Percentiles rank a stretch among this genome's conserved stretches.
phyloP scores from a whole-genome alignment of 176 grass and related monocot species.

The Panicum miliaceum region DNA sequence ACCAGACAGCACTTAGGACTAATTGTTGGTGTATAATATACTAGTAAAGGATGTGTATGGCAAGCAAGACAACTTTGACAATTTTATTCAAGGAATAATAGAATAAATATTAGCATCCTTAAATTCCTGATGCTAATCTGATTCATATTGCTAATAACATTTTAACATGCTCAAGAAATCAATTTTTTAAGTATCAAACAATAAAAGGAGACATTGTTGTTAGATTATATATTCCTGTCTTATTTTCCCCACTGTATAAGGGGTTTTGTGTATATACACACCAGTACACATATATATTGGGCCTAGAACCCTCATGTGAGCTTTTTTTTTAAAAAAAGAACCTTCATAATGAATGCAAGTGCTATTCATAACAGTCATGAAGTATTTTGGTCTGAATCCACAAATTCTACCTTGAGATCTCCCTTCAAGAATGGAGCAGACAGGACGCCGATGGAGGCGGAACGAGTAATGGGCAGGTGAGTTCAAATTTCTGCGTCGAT shows the following conservation, averaged over 20 bases:
- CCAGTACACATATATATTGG: not conserved
- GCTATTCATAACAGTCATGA: not conserved
- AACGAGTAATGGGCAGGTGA: not conserved
- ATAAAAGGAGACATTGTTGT: not conserved
- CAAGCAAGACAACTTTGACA: too few species aligned
- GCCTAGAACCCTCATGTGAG: not conserved
- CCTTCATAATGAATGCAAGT: not conserved
- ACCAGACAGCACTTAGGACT: not conserved
- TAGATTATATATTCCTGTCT: not conserved
- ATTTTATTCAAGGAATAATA: not conserved
- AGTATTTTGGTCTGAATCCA: constrained; percentile 12
- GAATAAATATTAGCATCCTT: not conserved
- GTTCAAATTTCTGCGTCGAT: not conserved
- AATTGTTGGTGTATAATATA: not conserved
- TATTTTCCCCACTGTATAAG: not conserved
- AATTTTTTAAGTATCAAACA: not conserved
- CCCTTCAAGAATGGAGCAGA: constrained; percentile 61
- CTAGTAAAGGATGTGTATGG: too few species aligned
- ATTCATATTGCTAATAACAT: constrained; percentile 22
- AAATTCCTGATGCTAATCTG: too few species aligned
- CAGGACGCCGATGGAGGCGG: not conserved
- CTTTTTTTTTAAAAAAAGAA: not conserved
- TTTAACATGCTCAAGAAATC: constrained; percentile 22
- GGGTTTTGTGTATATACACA: not conserved
- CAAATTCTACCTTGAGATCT: constrained; percentile 64